Conservation (phyloP, 352 stramenopile species). For the Phytophthora syringae region DNA sequence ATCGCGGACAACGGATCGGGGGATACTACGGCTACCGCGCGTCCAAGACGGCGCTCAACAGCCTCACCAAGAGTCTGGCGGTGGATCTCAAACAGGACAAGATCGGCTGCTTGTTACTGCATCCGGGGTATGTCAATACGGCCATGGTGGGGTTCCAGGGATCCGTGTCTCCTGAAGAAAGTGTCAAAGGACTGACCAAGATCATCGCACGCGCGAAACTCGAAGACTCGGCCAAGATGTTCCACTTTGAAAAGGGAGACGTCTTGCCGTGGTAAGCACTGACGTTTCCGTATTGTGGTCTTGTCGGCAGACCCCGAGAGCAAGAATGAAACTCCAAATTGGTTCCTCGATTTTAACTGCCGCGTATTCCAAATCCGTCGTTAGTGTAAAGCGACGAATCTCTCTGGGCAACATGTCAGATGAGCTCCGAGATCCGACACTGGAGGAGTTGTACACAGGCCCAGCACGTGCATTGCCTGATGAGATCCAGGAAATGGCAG, state of each 20-base stretch:
- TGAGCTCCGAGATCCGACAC: slow-evolving; percentile 67
- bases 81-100: slow-evolving; percentile 59
- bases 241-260: slow-evolving; percentile 50
- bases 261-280: slow-evolving; percentile 51
- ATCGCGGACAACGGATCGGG: slow-evolving; percentile 66
- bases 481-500: slow-evolving; percentile 71
- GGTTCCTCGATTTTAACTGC: slow-evolving; percentile 1
- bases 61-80: background rate
- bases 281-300: too few species aligned
- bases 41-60: slow-evolving; percentile 71
- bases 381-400: too few species aligned
- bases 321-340: slow-evolving; percentile 14
- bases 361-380: background rate
- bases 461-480: slow-evolving; percentile 61
- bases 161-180: slow-evolving; percentile 42
- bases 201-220: slow-evolving; percentile 46
- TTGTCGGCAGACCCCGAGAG: too few species aligned
- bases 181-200: slow-evolving; percentile 45
- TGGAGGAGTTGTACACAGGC: slow-evolving; percentile 72
- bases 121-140: slow-evolving; percentile 70
- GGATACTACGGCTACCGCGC: slow-evolving; percentile 79
- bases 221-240: slow-evolving; percentile 52
- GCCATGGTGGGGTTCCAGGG: slow-evolving; percentile 55
- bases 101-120: slow-evolving; percentile 64
- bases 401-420: too few species aligned